Base-by-base conservation (phyloP, 495 filamentous ascomycete species). In the Paragyromitra xinjiangensis region DNA sequence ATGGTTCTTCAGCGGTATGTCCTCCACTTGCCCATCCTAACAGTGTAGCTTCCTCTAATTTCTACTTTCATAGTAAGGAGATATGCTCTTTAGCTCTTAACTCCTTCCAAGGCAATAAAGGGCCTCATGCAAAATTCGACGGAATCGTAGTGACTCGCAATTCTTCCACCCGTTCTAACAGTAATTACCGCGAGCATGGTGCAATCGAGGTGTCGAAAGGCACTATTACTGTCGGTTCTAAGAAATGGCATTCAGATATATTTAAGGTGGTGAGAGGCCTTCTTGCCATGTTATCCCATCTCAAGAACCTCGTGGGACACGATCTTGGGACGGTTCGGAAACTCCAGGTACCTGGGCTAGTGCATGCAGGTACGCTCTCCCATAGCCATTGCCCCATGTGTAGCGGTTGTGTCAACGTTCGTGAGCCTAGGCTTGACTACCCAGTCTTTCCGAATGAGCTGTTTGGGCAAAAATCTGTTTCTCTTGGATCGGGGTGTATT, bases 1-100 rank as follows among this genome's bases (percentile, higher is more conserved):
- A 40, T 64, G 24, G 39, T 64, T 45, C 26, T 64, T 37, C 62
- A 64, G 62, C 19, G 62, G 62, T 64, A 64, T 64, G 22, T 11
- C 22, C 39, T 64, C 39, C 26, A 44, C 39, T 45, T 45, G 22
- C 37, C 6, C n/a, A 12, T 19, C 7, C 19, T 22, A 16, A 29
- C 19, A 22, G 19, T 22, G 19, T 22, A 22, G 34, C 62, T 64
- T 7, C 26, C 26, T 29, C 39, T 64, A 16, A 64, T 24, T 44
- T 64, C 39, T 11, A 1, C 37, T n/a, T 14, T 51, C n/a, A 51
- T 24, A 64, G 62, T 24, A 64, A 64, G 45, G 62, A 64, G 45
- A 64, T 64, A 22, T 26, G n/a, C 39, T 64, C 19, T 24, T 39
- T 24, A 12, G 40, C 62, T 45, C 62, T 64, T 45, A 45, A 64